These are phyloP conservation scores for Cryptococcus wingfieldii DNA, from an alignment of 1,284 basidiomycete species.

Conservation along the genomic window DNA sequence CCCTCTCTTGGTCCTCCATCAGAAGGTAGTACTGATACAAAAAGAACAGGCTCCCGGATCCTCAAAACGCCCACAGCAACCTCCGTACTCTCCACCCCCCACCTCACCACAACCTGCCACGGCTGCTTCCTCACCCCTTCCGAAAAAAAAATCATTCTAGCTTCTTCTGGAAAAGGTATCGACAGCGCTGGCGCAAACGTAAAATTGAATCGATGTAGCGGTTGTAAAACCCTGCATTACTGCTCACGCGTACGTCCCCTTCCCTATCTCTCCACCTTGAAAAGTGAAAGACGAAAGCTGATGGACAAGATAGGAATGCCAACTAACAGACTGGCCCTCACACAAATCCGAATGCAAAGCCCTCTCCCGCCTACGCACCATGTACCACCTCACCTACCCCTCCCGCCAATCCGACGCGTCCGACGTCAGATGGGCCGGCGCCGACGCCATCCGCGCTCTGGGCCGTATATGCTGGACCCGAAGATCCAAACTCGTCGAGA, in stretches of 20 bases:
- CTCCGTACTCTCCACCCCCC: constrained; percentile 62
- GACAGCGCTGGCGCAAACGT: background rate
- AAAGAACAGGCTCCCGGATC: constrained; percentile 57
- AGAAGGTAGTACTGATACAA: background rate
- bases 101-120: constrained; percentile 64
- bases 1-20: background rate
- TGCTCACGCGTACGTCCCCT: constrained; percentile 59
- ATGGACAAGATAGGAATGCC: constrained; percentile 58
- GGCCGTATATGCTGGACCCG: constrained; percentile 65
- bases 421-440: constrained; percentile 57
- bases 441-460: constrained; percentile 63
- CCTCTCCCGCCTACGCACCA: constrained; percentile 49
- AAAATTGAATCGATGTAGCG: constrained; percentile 60
- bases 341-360: constrained; percentile 76
- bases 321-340: constrained; percentile 66
- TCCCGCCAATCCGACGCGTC: constrained; percentile 31
- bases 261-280: background rate
- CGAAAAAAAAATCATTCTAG: constrained; percentile 26
- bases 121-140: constrained; percentile 54
- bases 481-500: background rate
- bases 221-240: constrained; percentile 65
- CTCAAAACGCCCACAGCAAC: constrained; percentile 59
- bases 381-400: constrained; percentile 18
- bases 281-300: background rate
- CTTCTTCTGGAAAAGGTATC: background rate